These are phyloP conservation scores for Penicillium vulpinum DNA, from an alignment of 2,329 filamentous ascomycete species.

Conservation along the genomic window DNA sequence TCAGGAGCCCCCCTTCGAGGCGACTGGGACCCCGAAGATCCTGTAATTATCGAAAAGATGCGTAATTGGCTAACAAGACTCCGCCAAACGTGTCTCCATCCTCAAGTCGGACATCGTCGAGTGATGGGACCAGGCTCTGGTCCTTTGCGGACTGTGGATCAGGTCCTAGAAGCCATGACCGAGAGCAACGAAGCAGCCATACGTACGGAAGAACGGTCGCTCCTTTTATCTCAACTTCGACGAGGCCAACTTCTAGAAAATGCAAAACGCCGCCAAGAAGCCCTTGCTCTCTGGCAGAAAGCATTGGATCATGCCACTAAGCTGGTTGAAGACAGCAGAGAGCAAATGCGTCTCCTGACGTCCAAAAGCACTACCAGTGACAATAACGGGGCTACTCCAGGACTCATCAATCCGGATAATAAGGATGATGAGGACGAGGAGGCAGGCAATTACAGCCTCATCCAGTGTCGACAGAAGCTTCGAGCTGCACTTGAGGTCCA, in stretches of 20 bases:
- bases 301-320: slow-evolving; percentile 52
- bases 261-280: slow-evolving; percentile 64
- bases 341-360: slow-evolving; percentile 53
- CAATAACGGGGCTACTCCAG: slow-evolving; percentile 18
- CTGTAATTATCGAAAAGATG: slow-evolving; percentile 67
- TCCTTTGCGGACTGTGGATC: slow-evolving; percentile 75
- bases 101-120: slow-evolving; percentile 70
- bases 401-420: slow-evolving; percentile 29
- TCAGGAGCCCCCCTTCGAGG: slow-evolving; percentile 62
- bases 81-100: slow-evolving; percentile 81
- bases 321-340: slow-evolving; percentile 62
- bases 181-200: slow-evolving; percentile 73
- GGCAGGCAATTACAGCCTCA: slow-evolving; percentile 48
- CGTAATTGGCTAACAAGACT: slow-evolving; percentile 73
- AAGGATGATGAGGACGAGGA: slow-evolving; percentile 41
- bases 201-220: slow-evolving; percentile 66
- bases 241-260: slow-evolving; percentile 80
- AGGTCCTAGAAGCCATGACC: slow-evolving; percentile 89
- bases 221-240: slow-evolving; percentile 64
- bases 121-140: slow-evolving; percentile 63
- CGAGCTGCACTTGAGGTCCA: slow-evolving; percentile 74
- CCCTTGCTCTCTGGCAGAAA: slow-evolving; percentile 68
- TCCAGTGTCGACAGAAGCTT: slow-evolving; percentile 64
- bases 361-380: slow-evolving; percentile 23
- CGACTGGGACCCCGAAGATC: slow-evolving; percentile 65